A percentile compares a stretch with the other conserved stretches of the same genome.
These are phyloP conservation scores for Toxoplasma gondii DNA, from an alignment of 169 alveolate genomes.

Conservation along the genomic window DNA sequence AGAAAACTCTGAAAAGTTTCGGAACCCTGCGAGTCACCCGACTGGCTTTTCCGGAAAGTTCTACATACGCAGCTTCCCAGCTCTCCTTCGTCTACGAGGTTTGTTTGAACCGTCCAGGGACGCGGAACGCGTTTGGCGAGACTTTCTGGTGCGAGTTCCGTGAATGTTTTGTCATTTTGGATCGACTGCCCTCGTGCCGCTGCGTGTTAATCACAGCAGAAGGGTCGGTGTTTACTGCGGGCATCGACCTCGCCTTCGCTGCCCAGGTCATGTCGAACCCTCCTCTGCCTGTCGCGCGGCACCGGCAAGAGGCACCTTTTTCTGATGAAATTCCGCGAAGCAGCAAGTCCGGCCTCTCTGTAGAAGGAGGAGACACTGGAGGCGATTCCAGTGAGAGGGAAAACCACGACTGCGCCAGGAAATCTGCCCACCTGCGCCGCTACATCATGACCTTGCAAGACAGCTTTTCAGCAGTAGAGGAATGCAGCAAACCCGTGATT, in stretches of 20 bases:
- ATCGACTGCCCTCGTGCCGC: constrained; percentile 40
- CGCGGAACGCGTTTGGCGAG: constrained; percentile 72
- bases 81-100: constrained; percentile 38
- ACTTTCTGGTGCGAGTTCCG: constrained; percentile 69
- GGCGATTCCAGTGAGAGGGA: background rate
- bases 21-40: background rate
- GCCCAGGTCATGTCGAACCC: background rate
- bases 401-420: background rate
- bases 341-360: background rate
- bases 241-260: constrained; percentile 22
- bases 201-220: constrained; percentile 22
- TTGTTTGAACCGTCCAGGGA: constrained; percentile 67
- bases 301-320: background rate
- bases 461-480: constrained; percentile 44
- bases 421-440: background rate
- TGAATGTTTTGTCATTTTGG: constrained; percentile 23
- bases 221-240: constrained; percentile 50
- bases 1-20: background rate
- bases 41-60: background rate
- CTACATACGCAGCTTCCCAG: background rate
- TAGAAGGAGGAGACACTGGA: background rate
- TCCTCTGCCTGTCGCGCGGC: background rate
- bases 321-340: background rate
- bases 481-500: constrained; percentile 78
- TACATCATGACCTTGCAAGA: background rate